A percentile compares a stretch with the other conserved stretches of the same genome.
Conservation (phyloP, 352 stramenopile genomes). For the Globisporangium abappressorium region DNA sequence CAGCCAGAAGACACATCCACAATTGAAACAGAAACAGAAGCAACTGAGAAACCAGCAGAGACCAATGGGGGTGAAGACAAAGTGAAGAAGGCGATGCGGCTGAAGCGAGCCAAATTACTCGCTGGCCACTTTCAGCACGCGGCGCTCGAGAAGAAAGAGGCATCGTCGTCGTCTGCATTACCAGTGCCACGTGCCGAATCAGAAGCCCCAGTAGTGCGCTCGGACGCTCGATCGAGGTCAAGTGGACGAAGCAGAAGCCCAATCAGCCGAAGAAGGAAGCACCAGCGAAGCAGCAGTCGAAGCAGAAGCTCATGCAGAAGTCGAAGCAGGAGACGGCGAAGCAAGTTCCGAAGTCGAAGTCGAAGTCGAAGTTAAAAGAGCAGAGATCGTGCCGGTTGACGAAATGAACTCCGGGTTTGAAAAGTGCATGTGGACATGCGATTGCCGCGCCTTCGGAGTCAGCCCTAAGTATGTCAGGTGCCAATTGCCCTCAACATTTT, state of each 20-base stretch:
- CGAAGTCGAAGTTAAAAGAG: slow-evolving; percentile 2
- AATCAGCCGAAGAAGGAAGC: background rate
- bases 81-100: slow-evolving; percentile 19
- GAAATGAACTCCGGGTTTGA: background rate
- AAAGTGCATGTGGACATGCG: background rate
- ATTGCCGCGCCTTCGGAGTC: background rate
- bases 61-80: background rate
- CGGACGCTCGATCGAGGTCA: background rate
- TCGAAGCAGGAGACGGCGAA: slow-evolving; percentile 8
- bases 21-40: slow-evolving; percentile 2
- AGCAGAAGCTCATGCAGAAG: slow-evolving; percentile 16
- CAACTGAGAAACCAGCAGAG: background rate
- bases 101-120: slow-evolving; percentile 21
- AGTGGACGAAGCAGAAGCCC: background rate
- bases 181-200: background rate
- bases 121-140: slow-evolving; percentile 20
- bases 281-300: slow-evolving; percentile 1
- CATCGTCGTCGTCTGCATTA: background rate
- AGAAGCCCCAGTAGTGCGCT: background rate
- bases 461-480: too few species aligned
- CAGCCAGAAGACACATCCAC: background rate
- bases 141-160: slow-evolving; percentile 4
- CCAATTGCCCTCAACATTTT: too few species aligned
- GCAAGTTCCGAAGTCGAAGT: background rate
- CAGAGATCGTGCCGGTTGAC: background rate